Conservation (phyloP, 306 rosid genomes). For the Abrus precatorius region DNA sequence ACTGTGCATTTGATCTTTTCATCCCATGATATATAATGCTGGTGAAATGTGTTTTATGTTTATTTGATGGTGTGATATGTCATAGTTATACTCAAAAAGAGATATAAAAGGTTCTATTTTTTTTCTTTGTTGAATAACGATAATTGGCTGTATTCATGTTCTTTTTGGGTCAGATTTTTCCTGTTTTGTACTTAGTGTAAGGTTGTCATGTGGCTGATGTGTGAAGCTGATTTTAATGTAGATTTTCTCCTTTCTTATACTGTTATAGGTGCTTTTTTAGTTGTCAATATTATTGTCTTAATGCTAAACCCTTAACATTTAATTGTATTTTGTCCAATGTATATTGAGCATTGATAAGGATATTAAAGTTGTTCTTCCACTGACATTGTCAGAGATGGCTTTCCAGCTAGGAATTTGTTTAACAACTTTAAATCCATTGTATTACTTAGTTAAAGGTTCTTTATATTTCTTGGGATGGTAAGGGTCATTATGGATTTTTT, state of each 20-base stretch:
- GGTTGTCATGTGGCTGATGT: constrained; percentile 10
- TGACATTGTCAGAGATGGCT: constrained; percentile 27
- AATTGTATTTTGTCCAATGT: constrained; percentile 11
- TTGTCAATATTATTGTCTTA: background rate
- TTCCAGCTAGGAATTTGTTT: constrained; percentile 32
- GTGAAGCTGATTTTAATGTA: constrained; percentile 9
- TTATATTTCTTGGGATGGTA: constrained; percentile 31
- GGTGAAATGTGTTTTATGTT: constrained; percentile 26
- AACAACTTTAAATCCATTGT: constrained; percentile 19
- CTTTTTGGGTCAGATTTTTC: constrained; percentile 27
- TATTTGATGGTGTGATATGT: constrained; percentile 31
- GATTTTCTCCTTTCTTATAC: constrained; percentile 19
- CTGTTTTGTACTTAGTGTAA: constrained; percentile 21
- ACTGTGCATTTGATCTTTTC: constrained; percentile 43
- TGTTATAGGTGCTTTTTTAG: background rate
- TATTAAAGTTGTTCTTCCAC: constrained; percentile 22
- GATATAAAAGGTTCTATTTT: background rate
- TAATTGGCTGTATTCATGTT: constrained; percentile 1
- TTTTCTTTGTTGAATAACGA: background rate
- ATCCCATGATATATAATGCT: background rate
- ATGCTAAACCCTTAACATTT: constrained; percentile 24
- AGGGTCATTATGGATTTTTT: constrained; percentile 44
- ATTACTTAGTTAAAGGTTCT: constrained; percentile 14
- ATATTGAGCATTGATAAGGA: constrained; percentile 20
- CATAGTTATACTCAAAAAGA: constrained; percentile 7